Evolutionary conservation across 768 basidiomycete species (phyloP), one percentile per base, ranked within the genome.

Genomic region (Fistulinella prunicolor): DNA sequence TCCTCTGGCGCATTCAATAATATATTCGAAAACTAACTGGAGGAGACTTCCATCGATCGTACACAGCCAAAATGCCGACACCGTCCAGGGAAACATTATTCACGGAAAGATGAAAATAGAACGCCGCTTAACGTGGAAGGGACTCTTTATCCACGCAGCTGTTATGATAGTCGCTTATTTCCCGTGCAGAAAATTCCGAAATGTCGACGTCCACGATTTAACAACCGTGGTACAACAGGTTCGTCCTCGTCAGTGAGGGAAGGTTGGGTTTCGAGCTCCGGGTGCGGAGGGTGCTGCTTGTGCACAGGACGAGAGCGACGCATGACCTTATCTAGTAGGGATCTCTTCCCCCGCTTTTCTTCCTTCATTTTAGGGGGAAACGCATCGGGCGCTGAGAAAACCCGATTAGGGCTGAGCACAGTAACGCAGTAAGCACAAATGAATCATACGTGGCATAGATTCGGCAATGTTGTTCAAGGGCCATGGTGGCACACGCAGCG

Each of bases 141-240:
- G 20, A 23, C 7, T 14, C 2, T 14, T 63, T 34, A 61, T 29
- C 53, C 46, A 21, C 46, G 43, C 30, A 26, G 38, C 28, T 29
- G 52, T 47, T 55, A 54, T 42, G 51, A 46, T 10, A 44, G 42
- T 21, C 48, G 50, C 22, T 49, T 64, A 38, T 61, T 71, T 51
- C 63, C 58, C 36, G 68, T 70, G 47, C 71, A 71, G 45, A 72
- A 70, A 46, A 71, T 72, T 39, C 70, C 70, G 38, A 71, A 71
- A 38, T 61, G 56, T 38, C 57, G 59, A 28, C 59, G 59, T 10
- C 43, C 39, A 36, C 53, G 61, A 26, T 56, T 24, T 6, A 55
- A 35, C 9, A 49, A 42, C 22, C 59, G 58, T 19, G 39, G 32
- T n/a, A 34, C n/a, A 21, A 26, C 32, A 3, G 55, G 45, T 21